phyloP scores from a whole-genome alignment of 1,284 basidiomycete genomes.

The Trametes sp. region DNA sequence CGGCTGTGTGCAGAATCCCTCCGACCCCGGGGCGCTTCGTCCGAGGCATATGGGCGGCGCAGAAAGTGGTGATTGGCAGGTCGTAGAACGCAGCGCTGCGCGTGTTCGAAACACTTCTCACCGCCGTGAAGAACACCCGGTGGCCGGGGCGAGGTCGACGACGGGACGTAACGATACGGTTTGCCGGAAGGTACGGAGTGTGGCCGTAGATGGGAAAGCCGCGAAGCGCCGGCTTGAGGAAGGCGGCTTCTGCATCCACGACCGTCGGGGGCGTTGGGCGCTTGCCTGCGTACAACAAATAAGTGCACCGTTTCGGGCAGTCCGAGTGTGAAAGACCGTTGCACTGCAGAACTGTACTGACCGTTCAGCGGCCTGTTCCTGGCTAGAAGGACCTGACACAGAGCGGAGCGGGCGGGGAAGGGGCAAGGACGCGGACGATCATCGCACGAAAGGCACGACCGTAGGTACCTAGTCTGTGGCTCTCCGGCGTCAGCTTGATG shows the following conservation, averaged over 20 bases:
- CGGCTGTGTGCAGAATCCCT: not conserved
- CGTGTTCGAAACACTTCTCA: conserved; percentile 12
- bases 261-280: conserved; percentile 25
- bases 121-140: conserved; percentile 10
- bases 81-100: not conserved
- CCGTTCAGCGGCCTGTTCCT: conserved; percentile 1
- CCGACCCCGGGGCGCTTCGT: not conserved
- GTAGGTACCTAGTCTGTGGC: not conserved
- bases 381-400: not conserved
- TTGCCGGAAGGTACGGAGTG: no score
- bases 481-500: not conserved
- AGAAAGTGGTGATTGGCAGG: conserved; percentile 17
- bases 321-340: not conserved
- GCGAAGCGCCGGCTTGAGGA: not conserved
- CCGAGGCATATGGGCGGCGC: conserved; percentile 20
- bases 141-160: conserved; percentile 5
- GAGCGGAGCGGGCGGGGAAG: not conserved
- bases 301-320: conserved; percentile 1
- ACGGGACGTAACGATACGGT: not conserved
- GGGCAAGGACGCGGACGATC: conserved; percentile 1
- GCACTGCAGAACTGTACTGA: not conserved
- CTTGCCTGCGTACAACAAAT: conserved; percentile 10
- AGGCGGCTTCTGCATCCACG: conserved; percentile 23
- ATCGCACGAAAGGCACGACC: conserved; percentile 17
- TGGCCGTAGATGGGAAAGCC: conserved; percentile 9